Evolutionary conservation across 805 yeast genomes (phyloP).

Genomic region (Scheffersomyces lignosus): DNA sequence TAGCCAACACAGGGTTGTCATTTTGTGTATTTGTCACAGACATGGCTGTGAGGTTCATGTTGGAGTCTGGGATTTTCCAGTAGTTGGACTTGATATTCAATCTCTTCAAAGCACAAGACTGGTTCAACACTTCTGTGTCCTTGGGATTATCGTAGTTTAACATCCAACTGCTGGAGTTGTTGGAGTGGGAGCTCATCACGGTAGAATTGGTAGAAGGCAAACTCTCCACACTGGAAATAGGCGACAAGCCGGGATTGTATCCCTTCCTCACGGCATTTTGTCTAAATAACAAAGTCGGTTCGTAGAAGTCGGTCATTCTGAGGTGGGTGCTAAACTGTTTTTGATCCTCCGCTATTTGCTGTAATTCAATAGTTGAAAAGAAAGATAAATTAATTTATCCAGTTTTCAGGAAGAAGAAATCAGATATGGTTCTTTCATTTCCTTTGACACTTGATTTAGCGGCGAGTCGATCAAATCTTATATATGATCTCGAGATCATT

Average conservation of each 20-base stretch:
- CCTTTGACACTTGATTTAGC: too few relatives aligned
- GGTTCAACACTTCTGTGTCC: slow-evolving; percentile 37
- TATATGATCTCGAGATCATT: too few relatives aligned
- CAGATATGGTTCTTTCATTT: not conserved
- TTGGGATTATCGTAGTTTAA: slow-evolving; percentile 23
- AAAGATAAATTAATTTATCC: too few relatives aligned
- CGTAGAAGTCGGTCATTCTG: slow-evolving; percentile 32
- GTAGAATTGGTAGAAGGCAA: slow-evolving; percentile 1
- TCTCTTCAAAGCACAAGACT: slow-evolving; percentile 41
- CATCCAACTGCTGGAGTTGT: slow-evolving; percentile 29
- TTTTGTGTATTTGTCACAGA: slow-evolving; percentile 17
- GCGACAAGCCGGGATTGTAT: slow-evolving; percentile 19
- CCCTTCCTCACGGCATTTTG: slow-evolving; percentile 39
- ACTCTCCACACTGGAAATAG: slow-evolving; percentile 21
- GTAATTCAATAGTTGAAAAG: too few relatives aligned
- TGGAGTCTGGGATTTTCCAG: slow-evolving; percentile 46
- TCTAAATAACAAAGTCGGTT: slow-evolving; percentile 43
- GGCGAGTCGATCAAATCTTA: too few relatives aligned
- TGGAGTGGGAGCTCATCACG: not conserved
- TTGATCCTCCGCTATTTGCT: too few relatives aligned
- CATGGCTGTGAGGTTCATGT: slow-evolving; percentile 47
- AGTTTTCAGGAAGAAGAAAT: not conserved
- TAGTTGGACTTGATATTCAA: slow-evolving; percentile 44
- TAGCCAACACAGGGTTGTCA: slow-evolving; percentile 46
- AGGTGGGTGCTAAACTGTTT: not conserved